phyloP scores from a whole-genome alignment of 768 basidiomycete genomes.

The Mycena epipterygia region DNA sequence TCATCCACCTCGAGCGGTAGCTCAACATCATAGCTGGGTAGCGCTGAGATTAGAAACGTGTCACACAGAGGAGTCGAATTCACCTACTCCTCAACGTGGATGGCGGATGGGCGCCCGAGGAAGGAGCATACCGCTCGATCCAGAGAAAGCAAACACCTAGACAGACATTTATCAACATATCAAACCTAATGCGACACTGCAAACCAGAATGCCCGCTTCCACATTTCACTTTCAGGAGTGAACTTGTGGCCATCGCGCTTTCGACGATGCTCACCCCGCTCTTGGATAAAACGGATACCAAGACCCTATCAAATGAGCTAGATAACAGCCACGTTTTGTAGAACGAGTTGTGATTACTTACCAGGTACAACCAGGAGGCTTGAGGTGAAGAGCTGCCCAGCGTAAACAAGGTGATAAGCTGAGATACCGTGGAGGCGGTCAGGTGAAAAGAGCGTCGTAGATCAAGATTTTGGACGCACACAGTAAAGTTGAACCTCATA shows the following conservation, averaged over 20 bases:
- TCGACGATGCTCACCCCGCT: slow-evolving; percentile 72
- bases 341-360: not conserved
- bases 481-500: slow-evolving; percentile 81
- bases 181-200: not conserved
- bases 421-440: not conserved
- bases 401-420: slow-evolving; percentile 52
- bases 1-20: slow-evolving; percentile 72
- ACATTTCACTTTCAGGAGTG: slow-evolving; percentile 67
- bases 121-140: slow-evolving; percentile 58
- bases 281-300: slow-evolving; percentile 72
- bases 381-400: slow-evolving; percentile 63
- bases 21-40: slow-evolving; percentile 72
- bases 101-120: slow-evolving; percentile 75
- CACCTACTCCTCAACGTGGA: slow-evolving; percentile 81
- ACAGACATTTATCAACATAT: not conserved
- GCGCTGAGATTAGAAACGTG: not conserved
- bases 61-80: not conserved
- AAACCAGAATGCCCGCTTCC: slow-evolving; percentile 72
- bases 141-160: slow-evolving; percentile 47
- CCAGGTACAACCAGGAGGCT: slow-evolving; percentile 66
- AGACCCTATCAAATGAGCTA: slow-evolving; percentile 49
- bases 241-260: slow-evolving; percentile 49
- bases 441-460: not conserved
- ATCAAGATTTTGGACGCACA: slow-evolving; percentile 52
- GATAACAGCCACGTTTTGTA: not conserved